phyloP scores from a whole-genome alignment of 2,329 filamentous ascomycete species.

The Diplodia corticola region DNA sequence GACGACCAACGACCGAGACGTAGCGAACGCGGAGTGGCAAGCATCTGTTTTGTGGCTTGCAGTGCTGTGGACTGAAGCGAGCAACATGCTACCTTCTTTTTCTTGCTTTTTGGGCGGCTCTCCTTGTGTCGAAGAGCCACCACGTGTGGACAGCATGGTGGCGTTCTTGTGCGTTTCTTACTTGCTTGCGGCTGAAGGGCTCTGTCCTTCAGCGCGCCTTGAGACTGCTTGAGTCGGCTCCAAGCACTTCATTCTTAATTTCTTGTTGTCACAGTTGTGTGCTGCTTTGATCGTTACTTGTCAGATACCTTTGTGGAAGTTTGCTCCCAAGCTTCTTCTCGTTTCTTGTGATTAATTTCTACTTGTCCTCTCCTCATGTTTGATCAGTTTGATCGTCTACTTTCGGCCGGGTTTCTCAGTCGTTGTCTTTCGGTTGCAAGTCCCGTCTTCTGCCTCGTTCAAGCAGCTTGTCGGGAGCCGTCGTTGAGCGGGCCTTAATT shows the following conservation, averaged over 20 bases:
- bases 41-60: neutral
- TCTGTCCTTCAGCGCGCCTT: neutral
- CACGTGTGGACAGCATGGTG: slow-evolving; percentile 10
- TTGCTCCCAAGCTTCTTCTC: neutral
- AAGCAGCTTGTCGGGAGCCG: neutral
- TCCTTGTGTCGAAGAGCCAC: slow-evolving; percentile 2
- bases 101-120: neutral
- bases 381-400: neutral
- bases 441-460: neutral
- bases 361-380: neutral
- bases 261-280: neutral
- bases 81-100: neutral
- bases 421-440: neutral
- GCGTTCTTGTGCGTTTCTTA: neutral
- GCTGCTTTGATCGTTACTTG: neutral
- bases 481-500: neutral
- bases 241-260: neutral
- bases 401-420: neutral
- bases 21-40: slow-evolving; percentile 14
- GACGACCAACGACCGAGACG: slow-evolving; percentile 16
- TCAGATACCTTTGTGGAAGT: neutral
- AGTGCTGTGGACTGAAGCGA: neutral
- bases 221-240: neutral
- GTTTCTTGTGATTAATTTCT: neutral
- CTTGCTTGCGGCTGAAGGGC: neutral